Conservation (phyloP, 2,329 filamentous ascomycete genomes). For the Thielaviopsis populi region DNA sequence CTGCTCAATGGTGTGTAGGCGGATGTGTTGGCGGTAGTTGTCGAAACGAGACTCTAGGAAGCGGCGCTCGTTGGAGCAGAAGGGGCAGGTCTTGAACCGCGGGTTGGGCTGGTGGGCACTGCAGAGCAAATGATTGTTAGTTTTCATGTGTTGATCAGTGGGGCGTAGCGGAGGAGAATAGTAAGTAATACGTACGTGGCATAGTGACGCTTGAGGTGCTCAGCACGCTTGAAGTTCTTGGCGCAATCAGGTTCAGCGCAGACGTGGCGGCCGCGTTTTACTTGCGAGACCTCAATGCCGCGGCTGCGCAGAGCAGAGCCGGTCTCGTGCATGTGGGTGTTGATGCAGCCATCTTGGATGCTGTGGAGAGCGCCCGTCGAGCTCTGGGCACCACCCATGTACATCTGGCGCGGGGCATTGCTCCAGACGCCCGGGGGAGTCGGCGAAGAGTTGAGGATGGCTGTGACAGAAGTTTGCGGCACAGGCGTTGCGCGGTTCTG, state of each 20-base stretch:
- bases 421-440: constrained; percentile 8
- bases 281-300: constrained; percentile 17
- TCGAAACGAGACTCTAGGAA: constrained; percentile 22
- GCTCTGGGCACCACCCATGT: constrained; percentile 7
- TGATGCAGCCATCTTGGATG: neutral
- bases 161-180: neutral
- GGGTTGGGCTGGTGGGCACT: constrained; percentile 17
- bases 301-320: constrained; percentile 10
- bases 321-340: constrained; percentile 9
- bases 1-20: constrained; percentile 24
- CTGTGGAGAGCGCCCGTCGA: constrained; percentile 5
- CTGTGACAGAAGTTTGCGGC: constrained; percentile 10
- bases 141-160: neutral
- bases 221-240: constrained; percentile 36
- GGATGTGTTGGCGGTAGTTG: constrained; percentile 27
- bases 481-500: neutral
- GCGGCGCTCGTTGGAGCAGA: constrained; percentile 16
- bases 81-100: constrained; percentile 14
- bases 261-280: constrained; percentile 27
- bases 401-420: constrained; percentile 7
- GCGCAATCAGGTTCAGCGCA: constrained; percentile 34
- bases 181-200: constrained; percentile 30
- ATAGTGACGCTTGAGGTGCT: constrained; percentile 42
- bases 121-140: neutral
- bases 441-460: constrained; percentile 16